Base-by-base conservation (phyloP, 2,329 filamentous ascomycete genomes). In the Diaporthe citrichinensis region DNA sequence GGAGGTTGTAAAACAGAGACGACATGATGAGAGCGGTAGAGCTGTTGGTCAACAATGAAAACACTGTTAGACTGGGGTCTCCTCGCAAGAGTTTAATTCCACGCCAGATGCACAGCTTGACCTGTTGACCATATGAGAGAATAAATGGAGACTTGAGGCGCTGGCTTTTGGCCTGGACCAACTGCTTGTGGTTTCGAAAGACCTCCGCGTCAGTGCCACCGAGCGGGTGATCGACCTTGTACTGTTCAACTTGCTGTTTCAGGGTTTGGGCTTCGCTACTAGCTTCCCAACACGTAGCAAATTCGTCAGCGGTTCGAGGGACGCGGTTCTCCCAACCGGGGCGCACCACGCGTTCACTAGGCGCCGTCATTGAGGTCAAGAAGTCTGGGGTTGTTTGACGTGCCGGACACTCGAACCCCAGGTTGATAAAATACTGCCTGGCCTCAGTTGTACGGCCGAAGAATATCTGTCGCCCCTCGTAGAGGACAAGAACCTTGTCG, bases 71-170 rank as follows among this genome's bases (percentile, higher is more conserved):
- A 81, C 90, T 93, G 25, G 94, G 93, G 81, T 98, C 95, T 71
- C 94, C 94, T 73, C 87, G 88, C 12, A 98, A 87, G 71, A 96
- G 92, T 80, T 92, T 90, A 86, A 93, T 97, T 17, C 95, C 95
- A 81, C 96, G 93, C 87, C 92, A 92, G 65, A 98, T 86, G 82
- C 95, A 98, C 20, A 98, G 90, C 76, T 89, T 83, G 78, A 98
- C 84, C 83, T 98, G 96, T 83, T 96, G 92, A 4, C 76, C 62
- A 78, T 93, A 94, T 0, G 94, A 96, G 53, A 98, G 87, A 0
- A 95, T 98, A 83, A 93, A 98, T 0, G 96, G 95, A 1, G 95
- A 97, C 82, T 91, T 91, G 69, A 89, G 83, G 4, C 94, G 93
- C 82, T 90, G 88, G 44, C 84, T 81, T 80, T 87, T 89, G 78